Evolutionary conservation across 495 filamentous ascomycete species (phyloP).

Genomic region (Penicillium egyptiacum): DNA sequence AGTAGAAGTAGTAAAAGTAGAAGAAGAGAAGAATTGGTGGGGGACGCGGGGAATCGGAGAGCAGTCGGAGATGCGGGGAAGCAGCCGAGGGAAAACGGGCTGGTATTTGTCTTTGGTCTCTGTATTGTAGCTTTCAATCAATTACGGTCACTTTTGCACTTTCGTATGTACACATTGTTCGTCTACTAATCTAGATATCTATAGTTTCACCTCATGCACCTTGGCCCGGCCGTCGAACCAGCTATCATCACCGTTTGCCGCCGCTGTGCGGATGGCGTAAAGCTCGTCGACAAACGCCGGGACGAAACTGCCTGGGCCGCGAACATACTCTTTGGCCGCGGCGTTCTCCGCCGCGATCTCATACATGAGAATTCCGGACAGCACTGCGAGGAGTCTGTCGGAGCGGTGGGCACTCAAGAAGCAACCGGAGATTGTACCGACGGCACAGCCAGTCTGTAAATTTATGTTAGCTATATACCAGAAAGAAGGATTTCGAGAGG

Average conservation of each 20-base stretch:
- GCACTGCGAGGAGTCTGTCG: constrained; percentile 66
- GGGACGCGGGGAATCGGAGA: constrained; percentile 24
- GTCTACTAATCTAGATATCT: constrained; percentile 11
- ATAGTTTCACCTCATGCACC: constrained; percentile 46
- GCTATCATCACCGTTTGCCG: constrained; percentile 44
- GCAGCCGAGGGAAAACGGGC: constrained; percentile 16
- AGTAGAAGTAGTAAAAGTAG: constrained; percentile 3
- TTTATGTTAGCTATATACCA: constrained; percentile 8
- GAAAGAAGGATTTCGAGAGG: background rate
- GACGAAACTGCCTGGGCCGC: constrained; percentile 85
- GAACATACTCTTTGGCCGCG: constrained; percentile 55
- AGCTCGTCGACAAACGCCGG: constrained; percentile 80
- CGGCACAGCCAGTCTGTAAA: constrained; percentile 69
- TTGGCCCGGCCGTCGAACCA: constrained; percentile 58
- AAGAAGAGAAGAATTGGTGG: constrained; percentile 16
- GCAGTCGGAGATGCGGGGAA: constrained; percentile 32
- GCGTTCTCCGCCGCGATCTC: constrained; percentile 86
- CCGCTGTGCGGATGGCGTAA: constrained; percentile 51
- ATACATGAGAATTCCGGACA: constrained; percentile 73
- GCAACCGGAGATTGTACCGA: constrained; percentile 79
- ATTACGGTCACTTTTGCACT: background rate
- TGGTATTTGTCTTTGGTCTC: background rate
- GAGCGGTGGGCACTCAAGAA: constrained; percentile 60
- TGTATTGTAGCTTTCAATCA: background rate
- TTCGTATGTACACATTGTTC: constrained; percentile 13